Evolutionary conservation across 1,139 yeast genomes (phyloP).

Genomic region (Pichia sp.): DNA sequence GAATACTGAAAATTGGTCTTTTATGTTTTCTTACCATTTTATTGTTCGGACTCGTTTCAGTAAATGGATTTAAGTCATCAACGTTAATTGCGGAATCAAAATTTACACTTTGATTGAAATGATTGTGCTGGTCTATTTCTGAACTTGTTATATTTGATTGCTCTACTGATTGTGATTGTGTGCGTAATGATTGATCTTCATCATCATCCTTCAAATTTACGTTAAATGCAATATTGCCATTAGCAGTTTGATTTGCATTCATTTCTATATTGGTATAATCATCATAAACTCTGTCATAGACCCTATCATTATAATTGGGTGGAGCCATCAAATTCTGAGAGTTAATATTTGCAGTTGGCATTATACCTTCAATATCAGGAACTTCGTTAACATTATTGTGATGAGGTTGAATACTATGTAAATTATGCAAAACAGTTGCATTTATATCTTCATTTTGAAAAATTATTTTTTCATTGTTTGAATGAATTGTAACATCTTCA

Average conservation of each 20-base stretch:
- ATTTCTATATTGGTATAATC: conserved; percentile 15
- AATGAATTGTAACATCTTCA: conserved; percentile 26
- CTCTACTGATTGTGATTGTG: no score
- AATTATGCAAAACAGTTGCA: conserved; percentile 2
- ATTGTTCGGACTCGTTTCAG: neutral
- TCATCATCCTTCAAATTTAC: neutral
- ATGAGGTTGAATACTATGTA: conserved; percentile 5
- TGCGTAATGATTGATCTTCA: no score
- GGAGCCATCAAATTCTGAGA: conserved; percentile 60
- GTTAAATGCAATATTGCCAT: neutral
- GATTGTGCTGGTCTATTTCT: no score
- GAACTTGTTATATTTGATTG: no score
- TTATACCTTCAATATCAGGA: neutral
- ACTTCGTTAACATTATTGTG: conserved; percentile 9
- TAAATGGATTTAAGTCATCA: conserved; percentile 9
- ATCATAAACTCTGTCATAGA: conserved; percentile 80
- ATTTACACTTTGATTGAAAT: no score
- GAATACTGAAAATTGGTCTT: conserved; percentile 41
- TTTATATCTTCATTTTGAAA: conserved; percentile 19
- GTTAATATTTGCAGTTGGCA: conserved; percentile 17
- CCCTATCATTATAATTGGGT: conserved; percentile 79
- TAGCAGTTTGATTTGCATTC: neutral
- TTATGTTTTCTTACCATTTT: conserved; percentile 3
- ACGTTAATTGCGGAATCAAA: no score
- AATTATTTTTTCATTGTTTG: conserved; percentile 24